These are phyloP conservation scores for Nepenthes alata DNA, from an alignment of 179 eudicot species.

Conservation along the genomic window DNA sequence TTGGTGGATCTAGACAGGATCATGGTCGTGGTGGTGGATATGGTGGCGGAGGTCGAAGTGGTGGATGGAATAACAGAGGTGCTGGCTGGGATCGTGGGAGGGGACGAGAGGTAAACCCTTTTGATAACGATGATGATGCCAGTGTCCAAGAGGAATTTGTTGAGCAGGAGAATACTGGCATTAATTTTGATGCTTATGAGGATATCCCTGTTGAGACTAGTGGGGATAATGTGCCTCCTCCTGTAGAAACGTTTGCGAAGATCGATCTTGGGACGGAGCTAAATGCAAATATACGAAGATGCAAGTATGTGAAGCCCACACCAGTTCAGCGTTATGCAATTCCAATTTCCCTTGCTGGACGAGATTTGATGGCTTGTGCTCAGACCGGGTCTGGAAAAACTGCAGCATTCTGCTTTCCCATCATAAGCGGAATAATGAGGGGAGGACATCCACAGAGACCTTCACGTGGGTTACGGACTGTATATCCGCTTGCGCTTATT, in stretches of 20 bases:
- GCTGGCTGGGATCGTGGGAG: constrained; percentile 58
- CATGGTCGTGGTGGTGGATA: constrained; percentile 29
- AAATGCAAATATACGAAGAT: constrained; percentile 63
- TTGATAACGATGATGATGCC: constrained; percentile 48
- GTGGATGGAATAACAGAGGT: constrained; percentile 43
- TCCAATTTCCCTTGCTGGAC: constrained; percentile 76
- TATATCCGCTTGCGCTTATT: constrained; percentile 74
- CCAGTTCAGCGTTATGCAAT: constrained; percentile 91
- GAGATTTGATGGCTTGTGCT: constrained; percentile 96
- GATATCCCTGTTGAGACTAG: constrained; percentile 93
- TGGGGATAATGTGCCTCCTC: constrained; percentile 80
- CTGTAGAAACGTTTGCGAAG: constrained; percentile 84
- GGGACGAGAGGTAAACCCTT: constrained; percentile 68
- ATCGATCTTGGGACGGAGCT: constrained; percentile 79
- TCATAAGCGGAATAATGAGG: constrained; percentile 83
- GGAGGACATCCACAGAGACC: constrained; percentile 33
- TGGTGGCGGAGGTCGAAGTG: constrained; percentile 48
- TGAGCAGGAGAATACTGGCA: constrained; percentile 61
- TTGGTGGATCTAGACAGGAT: constrained; percentile 45
- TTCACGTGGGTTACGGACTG: constrained; percentile 48
- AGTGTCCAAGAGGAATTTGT: constrained; percentile 26
- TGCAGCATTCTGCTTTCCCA: constrained; percentile 92
- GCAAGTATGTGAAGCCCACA: constrained; percentile 92
- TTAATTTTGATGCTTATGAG: constrained; percentile 93
- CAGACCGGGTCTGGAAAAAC: constrained; percentile 97